A percentile compares a stretch with the other conserved stretches of the same genome.
These are phyloP conservation scores for Usnea hakonensis DNA, from an alignment of 495 filamentous ascomycete genomes.

Conservation along the genomic window DNA sequence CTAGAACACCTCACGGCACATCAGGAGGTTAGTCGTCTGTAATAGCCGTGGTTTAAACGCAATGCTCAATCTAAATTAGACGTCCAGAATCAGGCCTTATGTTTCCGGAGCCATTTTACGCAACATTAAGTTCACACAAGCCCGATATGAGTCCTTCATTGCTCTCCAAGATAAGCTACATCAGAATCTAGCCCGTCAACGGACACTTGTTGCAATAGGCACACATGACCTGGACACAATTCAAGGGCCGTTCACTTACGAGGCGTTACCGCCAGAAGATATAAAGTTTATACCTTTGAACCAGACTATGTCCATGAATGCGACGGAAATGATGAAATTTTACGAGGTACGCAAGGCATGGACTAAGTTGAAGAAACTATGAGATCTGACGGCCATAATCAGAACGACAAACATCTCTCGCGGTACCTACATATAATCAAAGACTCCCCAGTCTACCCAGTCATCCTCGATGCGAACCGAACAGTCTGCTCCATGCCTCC, in stretches of 20 bases:
- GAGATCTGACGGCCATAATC: constrained; percentile 18
- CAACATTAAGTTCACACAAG: constrained; percentile 83
- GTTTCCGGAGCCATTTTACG: constrained; percentile 82
- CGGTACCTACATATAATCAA: constrained; percentile 85
- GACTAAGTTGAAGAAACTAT: not conserved
- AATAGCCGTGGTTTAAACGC: not conserved
- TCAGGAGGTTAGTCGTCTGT: constrained; percentile 47
- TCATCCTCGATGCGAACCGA: constrained; percentile 83
- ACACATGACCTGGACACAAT: constrained; percentile 95
- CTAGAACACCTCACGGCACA: constrained; percentile 71
- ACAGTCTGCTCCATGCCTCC: constrained; percentile 90
- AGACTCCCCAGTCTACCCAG: constrained; percentile 91
- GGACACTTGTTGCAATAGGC: constrained; percentile 90
- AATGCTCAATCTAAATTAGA: constrained; percentile 37
- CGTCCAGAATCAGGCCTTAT: constrained; percentile 71
- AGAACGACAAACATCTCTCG: constrained; percentile 76
- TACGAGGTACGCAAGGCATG: constrained; percentile 56
- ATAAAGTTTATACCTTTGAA: constrained; percentile 90
- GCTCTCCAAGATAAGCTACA: constrained; percentile 95
- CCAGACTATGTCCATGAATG: constrained; percentile 80
- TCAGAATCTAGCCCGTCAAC: constrained; percentile 86
- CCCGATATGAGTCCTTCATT: constrained; percentile 94
- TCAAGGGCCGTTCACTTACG: constrained; percentile 92
- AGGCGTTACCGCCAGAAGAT: constrained; percentile 82
- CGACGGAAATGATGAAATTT: constrained; percentile 82